These are phyloP conservation scores for Didymellaceae sp. DNA, from an alignment of 2,329 filamentous ascomycete species.

Conservation along the genomic window DNA sequence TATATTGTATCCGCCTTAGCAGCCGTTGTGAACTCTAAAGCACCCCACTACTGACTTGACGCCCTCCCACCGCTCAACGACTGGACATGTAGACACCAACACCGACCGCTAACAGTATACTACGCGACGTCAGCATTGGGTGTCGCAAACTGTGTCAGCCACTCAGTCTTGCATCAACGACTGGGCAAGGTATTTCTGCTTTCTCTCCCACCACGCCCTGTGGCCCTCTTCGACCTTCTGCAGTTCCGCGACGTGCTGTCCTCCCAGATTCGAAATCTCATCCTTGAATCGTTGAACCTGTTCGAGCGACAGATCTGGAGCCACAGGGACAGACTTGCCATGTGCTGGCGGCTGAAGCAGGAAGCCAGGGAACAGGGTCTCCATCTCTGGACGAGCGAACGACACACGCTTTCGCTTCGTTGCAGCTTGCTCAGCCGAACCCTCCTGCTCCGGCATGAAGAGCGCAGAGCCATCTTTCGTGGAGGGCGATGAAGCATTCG, in stretches of 20 bases:
- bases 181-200: constrained; percentile 27
- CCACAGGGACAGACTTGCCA: constrained; percentile 7
- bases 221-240: constrained; percentile 30
- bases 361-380: constrained; percentile 25
- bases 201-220: constrained; percentile 34
- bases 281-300: constrained; percentile 25
- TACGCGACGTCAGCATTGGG: background rate
- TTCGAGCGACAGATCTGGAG: constrained; percentile 20
- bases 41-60: too few relatives aligned
- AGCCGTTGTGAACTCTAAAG: too few relatives aligned
- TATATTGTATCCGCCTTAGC: background rate
- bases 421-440: background rate
- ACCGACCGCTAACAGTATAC: background rate
- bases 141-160: background rate
- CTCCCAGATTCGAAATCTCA: constrained; percentile 26
- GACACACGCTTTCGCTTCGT: constrained; percentile 35
- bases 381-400: constrained; percentile 16
- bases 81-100: background rate
- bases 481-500: background rate
- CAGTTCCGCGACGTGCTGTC: constrained; percentile 28
- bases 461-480: constrained; percentile 20
- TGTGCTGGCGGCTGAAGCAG: constrained; percentile 22
- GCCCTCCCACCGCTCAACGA: background rate
- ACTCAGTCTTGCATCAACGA: constrained; percentile 26
- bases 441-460: constrained; percentile 27